Conservation (phyloP, 73 alveolate species). For the Strombidium stylifer region DNA sequence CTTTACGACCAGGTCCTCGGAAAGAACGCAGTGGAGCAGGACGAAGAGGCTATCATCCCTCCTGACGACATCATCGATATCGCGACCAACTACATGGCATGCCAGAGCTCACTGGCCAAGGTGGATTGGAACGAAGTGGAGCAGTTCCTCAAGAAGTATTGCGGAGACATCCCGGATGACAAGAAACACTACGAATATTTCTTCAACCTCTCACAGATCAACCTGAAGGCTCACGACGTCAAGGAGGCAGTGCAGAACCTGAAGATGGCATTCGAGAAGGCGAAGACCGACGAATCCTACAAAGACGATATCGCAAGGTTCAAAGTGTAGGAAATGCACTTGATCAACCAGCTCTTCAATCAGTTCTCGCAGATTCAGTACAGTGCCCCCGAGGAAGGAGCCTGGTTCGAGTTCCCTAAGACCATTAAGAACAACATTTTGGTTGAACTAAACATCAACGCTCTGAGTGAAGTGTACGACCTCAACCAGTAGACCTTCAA, state of each 20-base stretch:
- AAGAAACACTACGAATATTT: slow-evolving; percentile 26
- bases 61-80: slow-evolving; percentile 15
- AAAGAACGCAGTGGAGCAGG: background rate
- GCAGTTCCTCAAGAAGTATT: too few species aligned
- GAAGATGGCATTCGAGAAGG: background rate
- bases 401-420: slow-evolving; percentile 9
- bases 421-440: slow-evolving; percentile 16
- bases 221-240: slow-evolving; percentile 7
- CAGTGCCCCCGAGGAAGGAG: background rate
- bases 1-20: background rate
- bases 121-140: too few species aligned
- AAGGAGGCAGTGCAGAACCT: slow-evolving; percentile 1
- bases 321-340: slow-evolving; percentile 20
- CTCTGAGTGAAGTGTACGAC: slow-evolving; percentile 9
- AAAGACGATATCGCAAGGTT: slow-evolving; percentile 9
- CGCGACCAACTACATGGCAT: slow-evolving; percentile 8
- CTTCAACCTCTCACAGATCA: slow-evolving; percentile 17
- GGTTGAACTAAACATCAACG: slow-evolving; percentile 23
- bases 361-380: slow-evolving; percentile 7
- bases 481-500: background rate
- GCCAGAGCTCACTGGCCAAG: too few species aligned
- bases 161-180: background rate
- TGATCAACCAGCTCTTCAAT: background rate
- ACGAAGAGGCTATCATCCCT: too few species aligned
- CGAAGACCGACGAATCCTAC: slow-evolving; percentile 10